These are phyloP conservation scores for Phanerochaete carnosa DNA, from an alignment of 768 basidiomycete species.

Conservation along the genomic window DNA sequence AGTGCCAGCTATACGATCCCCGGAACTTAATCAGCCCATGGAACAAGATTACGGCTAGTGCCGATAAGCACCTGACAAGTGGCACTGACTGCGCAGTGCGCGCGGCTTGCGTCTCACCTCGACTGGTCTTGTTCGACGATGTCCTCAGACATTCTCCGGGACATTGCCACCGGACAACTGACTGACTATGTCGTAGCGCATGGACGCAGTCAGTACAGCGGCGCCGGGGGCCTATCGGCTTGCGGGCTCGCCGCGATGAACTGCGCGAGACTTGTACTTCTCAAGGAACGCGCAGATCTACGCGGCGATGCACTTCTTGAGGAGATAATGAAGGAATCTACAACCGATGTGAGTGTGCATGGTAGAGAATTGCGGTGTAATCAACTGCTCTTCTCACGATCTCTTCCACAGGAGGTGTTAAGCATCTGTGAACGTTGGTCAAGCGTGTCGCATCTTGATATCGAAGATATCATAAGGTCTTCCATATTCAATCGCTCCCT, in stretches of 20 bases:
- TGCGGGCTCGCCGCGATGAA: slow-evolving; percentile 72
- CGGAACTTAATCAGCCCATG: no score
- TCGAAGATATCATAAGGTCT: slow-evolving; percentile 45
- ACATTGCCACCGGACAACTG: background rate
- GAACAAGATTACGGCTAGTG: no score
- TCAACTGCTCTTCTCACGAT: background rate
- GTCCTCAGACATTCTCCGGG: background rate
- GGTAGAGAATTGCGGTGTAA: background rate
- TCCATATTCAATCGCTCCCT: slow-evolving; percentile 48
- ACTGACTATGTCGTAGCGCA: slow-evolving; percentile 36
- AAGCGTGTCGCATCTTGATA: slow-evolving; percentile 48
- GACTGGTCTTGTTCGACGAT: no score
- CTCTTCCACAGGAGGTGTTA: slow-evolving; percentile 43
- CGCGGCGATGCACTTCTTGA: slow-evolving; percentile 29
- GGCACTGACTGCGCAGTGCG: no score
- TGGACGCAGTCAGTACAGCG: slow-evolving; percentile 52
- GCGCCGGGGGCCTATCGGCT: slow-evolving; percentile 41
- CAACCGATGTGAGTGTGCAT: slow-evolving; percentile 38
- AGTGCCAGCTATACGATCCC: no score
- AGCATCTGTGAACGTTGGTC: slow-evolving; percentile 57
- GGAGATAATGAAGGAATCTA: slow-evolving; percentile 29
- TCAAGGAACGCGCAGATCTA: slow-evolving; percentile 29
- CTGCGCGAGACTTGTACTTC: slow-evolving; percentile 51
- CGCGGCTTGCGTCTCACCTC: no score
- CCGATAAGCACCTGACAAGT: no score